These are phyloP conservation scores for Podospora bellae-mahoneyi DNA, from an alignment of 495 filamentous ascomycete genomes.

Conservation along the genomic window DNA sequence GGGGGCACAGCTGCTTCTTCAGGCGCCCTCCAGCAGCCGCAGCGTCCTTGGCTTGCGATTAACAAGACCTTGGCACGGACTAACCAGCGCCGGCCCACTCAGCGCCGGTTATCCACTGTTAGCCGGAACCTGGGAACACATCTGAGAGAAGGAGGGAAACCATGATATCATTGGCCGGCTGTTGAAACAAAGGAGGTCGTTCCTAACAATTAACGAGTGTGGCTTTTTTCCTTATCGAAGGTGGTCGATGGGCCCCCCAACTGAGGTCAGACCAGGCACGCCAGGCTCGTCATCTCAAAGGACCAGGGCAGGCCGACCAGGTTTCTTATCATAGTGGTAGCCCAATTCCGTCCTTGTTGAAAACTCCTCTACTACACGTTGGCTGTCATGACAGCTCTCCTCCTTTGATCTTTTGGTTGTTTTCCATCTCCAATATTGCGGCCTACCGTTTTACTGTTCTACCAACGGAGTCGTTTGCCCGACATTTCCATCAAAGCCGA, in stretches of 20 bases:
- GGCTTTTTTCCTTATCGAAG: neutral
- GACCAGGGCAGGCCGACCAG: too few relatives aligned
- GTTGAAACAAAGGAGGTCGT: neutral
- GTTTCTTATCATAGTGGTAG: neutral
- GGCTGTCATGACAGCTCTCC: neutral
- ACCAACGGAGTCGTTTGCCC: neutral
- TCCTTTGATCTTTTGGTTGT: neutral
- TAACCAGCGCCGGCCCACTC: neutral
- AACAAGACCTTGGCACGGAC: slow-evolving; percentile 8
- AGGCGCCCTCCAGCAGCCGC: slow-evolving; percentile 1
- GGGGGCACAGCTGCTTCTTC: neutral
- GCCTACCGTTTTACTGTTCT: neutral
- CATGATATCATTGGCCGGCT: neutral
- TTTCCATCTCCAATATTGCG: neutral
- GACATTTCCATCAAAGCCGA: neutral
- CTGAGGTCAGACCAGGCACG: neutral
- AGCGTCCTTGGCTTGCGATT: slow-evolving; percentile 3
- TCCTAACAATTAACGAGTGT: neutral
- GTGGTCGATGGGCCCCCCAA: neutral
- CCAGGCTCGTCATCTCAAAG: neutral
- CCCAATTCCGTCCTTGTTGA: neutral
- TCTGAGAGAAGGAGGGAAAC: neutral
- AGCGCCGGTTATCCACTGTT: neutral
- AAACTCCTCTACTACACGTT: neutral
- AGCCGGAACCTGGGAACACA: neutral